Conservation (phyloP, 176 grass and related monocot genomes). For the Eragrostis curvula region DNA sequence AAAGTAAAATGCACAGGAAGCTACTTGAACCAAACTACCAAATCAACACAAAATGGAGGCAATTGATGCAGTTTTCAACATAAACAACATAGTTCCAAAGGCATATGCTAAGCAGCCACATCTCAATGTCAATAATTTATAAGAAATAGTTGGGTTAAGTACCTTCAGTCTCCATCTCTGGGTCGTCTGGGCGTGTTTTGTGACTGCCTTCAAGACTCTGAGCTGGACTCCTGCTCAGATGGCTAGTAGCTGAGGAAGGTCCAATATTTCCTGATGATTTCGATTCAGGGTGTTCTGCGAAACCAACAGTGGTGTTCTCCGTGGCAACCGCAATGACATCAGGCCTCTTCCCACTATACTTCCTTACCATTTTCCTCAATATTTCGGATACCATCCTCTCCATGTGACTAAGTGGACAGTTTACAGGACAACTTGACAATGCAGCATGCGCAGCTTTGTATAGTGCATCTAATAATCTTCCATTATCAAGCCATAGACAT, state of each 20-base stretch:
- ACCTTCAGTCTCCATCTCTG: slow-evolving; percentile 62
- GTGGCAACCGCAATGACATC: slow-evolving; percentile 81
- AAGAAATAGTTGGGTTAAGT: slow-evolving; percentile 25
- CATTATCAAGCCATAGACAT: slow-evolving; percentile 96
- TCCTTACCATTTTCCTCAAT: slow-evolving; percentile 93
- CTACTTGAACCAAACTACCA: slow-evolving; percentile 18
- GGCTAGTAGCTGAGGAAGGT: slow-evolving; percentile 40
- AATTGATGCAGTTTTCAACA: not conserved
- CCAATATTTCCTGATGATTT: slow-evolving; percentile 70
- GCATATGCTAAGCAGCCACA: not conserved
- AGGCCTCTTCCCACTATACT: slow-evolving; percentile 94
- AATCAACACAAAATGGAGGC: slow-evolving; percentile 8
- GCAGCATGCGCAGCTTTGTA: slow-evolving; percentile 91
- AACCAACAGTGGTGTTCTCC: slow-evolving; percentile 61
- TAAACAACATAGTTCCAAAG: slow-evolving; percentile 4
- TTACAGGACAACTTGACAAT: slow-evolving; percentile 87
- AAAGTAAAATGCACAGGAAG: slow-evolving; percentile 14
- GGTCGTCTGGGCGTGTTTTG: slow-evolving; percentile 45
- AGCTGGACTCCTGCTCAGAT: slow-evolving; percentile 45
- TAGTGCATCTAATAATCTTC: slow-evolving; percentile 87
- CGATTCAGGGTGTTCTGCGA: slow-evolving; percentile 51
- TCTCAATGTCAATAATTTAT: slow-evolving; percentile 5
- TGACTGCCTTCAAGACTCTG: slow-evolving; percentile 49
- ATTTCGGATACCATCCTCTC: slow-evolving; percentile 91
- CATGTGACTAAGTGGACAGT: slow-evolving; percentile 87